These are phyloP conservation scores for Cadophora gregata DNA, from an alignment of 2,329 filamentous ascomycete species.

Conservation along the genomic window DNA sequence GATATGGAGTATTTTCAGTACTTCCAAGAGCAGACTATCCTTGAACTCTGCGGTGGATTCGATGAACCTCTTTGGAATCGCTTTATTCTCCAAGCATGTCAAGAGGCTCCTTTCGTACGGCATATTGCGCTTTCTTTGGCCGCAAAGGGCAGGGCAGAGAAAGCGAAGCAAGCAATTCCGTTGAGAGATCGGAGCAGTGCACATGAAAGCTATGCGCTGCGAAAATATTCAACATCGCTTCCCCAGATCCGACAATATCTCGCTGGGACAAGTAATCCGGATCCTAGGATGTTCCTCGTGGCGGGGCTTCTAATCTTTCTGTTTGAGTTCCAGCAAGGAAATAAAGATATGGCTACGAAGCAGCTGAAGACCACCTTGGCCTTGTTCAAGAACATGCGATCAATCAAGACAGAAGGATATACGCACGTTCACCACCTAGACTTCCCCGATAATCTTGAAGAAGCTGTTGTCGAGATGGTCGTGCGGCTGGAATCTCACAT, in stretches of 20 bases:
- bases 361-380: conserved; percentile 1
- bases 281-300: conserved; percentile 5
- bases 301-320: neutral
- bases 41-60: conserved; percentile 3
- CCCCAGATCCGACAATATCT: conserved; percentile 5
- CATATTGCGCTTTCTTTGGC: neutral
- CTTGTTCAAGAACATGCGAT: conserved; percentile 2
- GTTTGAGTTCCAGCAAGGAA: conserved; percentile 6
- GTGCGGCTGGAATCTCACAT: neutral
- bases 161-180: neutral
- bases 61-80: conserved; percentile 3
- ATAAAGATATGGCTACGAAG: neutral
- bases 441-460: neutral
- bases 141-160: neutral
- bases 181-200: too few species aligned
- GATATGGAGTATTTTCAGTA: conserved; percentile 7
- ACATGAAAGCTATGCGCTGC: conserved; percentile 5
- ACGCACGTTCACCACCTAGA: neutral
- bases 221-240: neutral
- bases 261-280: neutral
- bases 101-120: neutral
- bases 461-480: conserved; percentile 3
- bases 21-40: conserved; percentile 6
- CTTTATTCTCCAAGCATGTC: neutral
- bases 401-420: neutral